Base-by-base conservation (phyloP, 2,329 filamentous ascomycete genomes). In the Arthroderma sp. region DNA sequence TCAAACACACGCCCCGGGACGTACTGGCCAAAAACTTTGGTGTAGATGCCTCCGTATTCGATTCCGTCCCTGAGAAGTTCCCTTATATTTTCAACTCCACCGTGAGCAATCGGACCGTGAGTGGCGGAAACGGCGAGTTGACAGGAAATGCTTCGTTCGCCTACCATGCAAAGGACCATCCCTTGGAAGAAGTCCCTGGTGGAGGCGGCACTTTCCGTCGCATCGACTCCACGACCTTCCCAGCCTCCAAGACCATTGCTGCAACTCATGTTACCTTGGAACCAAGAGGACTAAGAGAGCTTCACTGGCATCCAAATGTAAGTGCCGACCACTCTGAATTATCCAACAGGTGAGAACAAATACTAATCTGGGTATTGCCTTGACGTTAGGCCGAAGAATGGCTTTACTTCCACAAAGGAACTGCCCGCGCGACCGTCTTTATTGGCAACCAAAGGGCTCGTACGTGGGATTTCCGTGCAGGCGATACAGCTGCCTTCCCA, bases 231-330 rank as follows among this genome's bases (percentile, higher is more conserved):
- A 75, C 70, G 32, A 83, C 80, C 47, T 84, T 83, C 54, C 80
- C 80, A 0, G 70, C 77, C 27, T 69, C 74, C 30, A 80, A 73
- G 52, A 83, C 79, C 0, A 74, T 84, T 42, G 79, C 80, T 1
- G 75, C 79, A 0, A 75, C 77, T 0, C 71, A 80, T 48, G 77
- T 84, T 1, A 74, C 72, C 0, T 66, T 84, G 6, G 71, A 81
- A 61, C 80, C 80, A 0, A 71, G 71, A 34, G 79, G 71, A 1
- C 60, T 84, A 36, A 65, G 80, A 29, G 80, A 83, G 61, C 63
- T 83, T 29, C 79, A 83, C 54, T 83, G 80, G 80, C 78, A 82
- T 57, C 79, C 78, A 1, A 82, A 78, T 54, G 75, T 78, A 57
- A 61, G 71, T 6, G 15, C 27, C 7, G 4, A 32, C n/a, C 37